A percentile compares a stretch with the other conserved stretches of the same genome.
These are phyloP conservation scores for Didymella glomerata DNA, from an alignment of 2,329 filamentous ascomycete species.

Conservation along the genomic window DNA sequence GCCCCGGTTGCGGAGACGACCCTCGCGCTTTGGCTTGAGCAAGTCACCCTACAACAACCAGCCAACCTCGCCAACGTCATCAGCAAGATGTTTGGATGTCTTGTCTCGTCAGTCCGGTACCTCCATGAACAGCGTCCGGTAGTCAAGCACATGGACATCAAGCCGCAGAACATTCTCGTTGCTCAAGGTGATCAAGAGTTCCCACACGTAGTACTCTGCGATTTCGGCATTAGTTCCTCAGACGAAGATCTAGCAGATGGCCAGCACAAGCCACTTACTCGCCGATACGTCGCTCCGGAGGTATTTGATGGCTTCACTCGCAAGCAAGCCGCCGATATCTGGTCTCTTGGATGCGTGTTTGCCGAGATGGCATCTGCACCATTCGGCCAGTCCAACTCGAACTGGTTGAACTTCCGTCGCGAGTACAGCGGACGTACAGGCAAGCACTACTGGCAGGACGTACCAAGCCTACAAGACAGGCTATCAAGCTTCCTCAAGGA, in stretches of 20 bases:
- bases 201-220: constrained; percentile 49
- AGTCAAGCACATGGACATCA: constrained; percentile 51
- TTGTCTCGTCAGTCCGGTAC: constrained; percentile 47
- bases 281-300: constrained; percentile 49
- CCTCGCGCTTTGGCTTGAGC: constrained; percentile 46
- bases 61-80: constrained; percentile 36
- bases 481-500: constrained; percentile 36
- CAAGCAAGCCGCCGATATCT: constrained; percentile 71
- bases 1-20: constrained; percentile 51
- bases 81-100: constrained; percentile 49
- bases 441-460: constrained; percentile 50
- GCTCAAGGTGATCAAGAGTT: constrained; percentile 40
- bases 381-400: constrained; percentile 33
- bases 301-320: constrained; percentile 40
- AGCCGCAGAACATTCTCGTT: constrained; percentile 51
- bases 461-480: constrained; percentile 39
- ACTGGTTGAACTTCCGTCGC: constrained; percentile 40
- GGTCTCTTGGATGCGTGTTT: constrained; percentile 96
- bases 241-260: constrained; percentile 34
- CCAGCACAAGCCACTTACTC: constrained; percentile 40
- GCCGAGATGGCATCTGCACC: constrained; percentile 79
- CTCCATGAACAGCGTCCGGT: constrained; percentile 49
- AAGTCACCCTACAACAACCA: constrained; percentile 29
- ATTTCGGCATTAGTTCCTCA: constrained; percentile 49
- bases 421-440: constrained; percentile 41